phyloP scores from a whole-genome alignment of 176 grass and related monocot species.

The Poa annua region DNA sequence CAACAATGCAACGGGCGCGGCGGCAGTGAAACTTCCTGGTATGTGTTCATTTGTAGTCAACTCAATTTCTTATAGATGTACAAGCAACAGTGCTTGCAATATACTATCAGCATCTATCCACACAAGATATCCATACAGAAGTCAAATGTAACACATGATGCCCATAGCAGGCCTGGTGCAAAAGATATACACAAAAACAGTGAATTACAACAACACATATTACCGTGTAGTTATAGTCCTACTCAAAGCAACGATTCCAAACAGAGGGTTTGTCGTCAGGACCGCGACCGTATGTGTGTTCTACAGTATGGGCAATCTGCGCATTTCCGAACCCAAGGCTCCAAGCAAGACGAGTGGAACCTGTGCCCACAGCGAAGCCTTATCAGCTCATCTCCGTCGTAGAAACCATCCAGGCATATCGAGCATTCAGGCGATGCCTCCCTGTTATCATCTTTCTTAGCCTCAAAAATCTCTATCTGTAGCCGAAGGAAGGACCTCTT shows the following conservation, averaged over 20 bases:
- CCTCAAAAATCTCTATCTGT: constrained; percentile 67
- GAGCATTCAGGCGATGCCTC: constrained; percentile 68
- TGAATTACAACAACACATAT: constrained; percentile 19
- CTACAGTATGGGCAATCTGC: constrained; percentile 94
- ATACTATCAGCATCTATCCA: background rate
- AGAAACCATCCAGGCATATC: constrained; percentile 83
- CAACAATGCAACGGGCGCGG: no score
- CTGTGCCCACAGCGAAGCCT: constrained; percentile 71
- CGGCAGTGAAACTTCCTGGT: no score
- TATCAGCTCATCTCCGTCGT: constrained; percentile 61
- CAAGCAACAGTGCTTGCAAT: background rate
- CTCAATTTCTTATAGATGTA: background rate
- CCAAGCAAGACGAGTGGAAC: constrained; percentile 80
- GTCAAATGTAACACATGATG: background rate
- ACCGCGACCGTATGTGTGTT: constrained; percentile 50
- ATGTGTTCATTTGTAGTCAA: background rate
- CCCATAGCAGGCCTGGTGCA: background rate
- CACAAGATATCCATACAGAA: constrained; percentile 2
- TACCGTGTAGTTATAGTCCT: constrained; percentile 26
- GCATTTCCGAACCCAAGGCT: constrained; percentile 77
- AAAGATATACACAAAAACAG: constrained; percentile 7
- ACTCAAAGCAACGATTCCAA: background rate
- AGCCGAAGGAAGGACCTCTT: constrained; percentile 59
- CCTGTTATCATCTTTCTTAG: constrained; percentile 54
- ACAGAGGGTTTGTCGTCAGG: constrained; percentile 22